Conservation (phyloP, 2,329 filamentous ascomycete species). For the Fusarium liriodendri region DNA sequence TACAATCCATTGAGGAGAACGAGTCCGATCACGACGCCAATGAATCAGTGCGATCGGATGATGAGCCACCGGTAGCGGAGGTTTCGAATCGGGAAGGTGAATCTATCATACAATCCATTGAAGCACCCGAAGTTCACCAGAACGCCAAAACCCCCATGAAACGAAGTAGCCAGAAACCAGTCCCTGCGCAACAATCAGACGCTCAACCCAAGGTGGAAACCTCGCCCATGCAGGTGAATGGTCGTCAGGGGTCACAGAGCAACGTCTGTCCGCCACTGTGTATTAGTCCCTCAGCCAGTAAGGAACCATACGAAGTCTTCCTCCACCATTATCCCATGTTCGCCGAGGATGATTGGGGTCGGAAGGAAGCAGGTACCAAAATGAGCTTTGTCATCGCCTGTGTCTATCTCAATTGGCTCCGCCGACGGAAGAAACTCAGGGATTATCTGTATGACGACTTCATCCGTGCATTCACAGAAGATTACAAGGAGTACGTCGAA, state of each 20-base stretch:
- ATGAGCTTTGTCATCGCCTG: constrained; percentile 59
- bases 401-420: constrained; percentile 55
- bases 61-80: constrained; percentile 1
- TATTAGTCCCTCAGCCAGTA: constrained; percentile 17
- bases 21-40: constrained; percentile 1
- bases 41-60: constrained; percentile 21
- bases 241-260: neutral
- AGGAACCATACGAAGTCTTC: constrained; percentile 54
- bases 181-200: neutral
- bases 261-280: neutral
- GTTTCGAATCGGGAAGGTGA: neutral
- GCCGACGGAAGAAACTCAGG: constrained; percentile 48
- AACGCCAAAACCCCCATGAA: neutral
- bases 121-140: neutral
- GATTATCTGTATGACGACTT: constrained; percentile 65
- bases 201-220: neutral
- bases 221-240: neutral
- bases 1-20: constrained; percentile 37
- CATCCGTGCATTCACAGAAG: constrained; percentile 56
- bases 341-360: constrained; percentile 46
- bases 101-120: neutral
- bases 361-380: constrained; percentile 46
- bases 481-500: constrained; percentile 56
- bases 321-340: constrained; percentile 58
- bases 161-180: neutral